Base-by-base conservation (phyloP, 257 asterid genomes). In the Cynanchum wilfordii region DNA sequence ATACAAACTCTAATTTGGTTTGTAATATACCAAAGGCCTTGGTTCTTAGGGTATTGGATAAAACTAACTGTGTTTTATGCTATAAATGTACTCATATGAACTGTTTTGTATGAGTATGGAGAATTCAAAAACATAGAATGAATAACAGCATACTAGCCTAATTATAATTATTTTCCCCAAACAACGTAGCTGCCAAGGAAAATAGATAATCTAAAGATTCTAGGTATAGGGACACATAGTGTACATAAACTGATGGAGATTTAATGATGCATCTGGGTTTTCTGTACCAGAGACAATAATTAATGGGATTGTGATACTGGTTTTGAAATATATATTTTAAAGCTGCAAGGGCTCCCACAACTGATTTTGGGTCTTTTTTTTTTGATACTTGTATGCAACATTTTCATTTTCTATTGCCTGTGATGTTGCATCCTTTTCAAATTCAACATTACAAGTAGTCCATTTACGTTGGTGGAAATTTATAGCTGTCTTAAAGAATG, bases 401-500 rank as follows among this genome's bases (percentile, higher is more conserved):
- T 55, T 47, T 20, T 63, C 25, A 17, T 10, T 51, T 33, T 45
- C 42, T n/a, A 51, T 27, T 51, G 54, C 20, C 38, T 45, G 27
- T 10, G 49, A 9, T 56, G 25, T 27, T 44, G 57, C 57, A 69
- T 65, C 27, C 65, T 36, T 40, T 49, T n/a, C 47, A 25, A 75
- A 3, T 44, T 10, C 27, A 10, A 58, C 30, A 59, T 54, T 40
- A 56, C 60, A 33, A 19, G 58, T 38, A 25, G 52, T 19, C 16
- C 10, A 25, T 8, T 51, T 51, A 42, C 58, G 29, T 57, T 57
- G 57, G 36, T 24, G 63, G 62, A 27, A 64, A 47, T n/a, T 57
- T 65, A 44, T 73, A 47, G 42, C 49, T 56, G 16, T 67, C 24
- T 65, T 63, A 63, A 47, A 27, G 71, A 60, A 76, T 74, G 24